phyloP scores from a whole-genome alignment of 345 rosid genomes.

The Adansonia digitata region DNA sequence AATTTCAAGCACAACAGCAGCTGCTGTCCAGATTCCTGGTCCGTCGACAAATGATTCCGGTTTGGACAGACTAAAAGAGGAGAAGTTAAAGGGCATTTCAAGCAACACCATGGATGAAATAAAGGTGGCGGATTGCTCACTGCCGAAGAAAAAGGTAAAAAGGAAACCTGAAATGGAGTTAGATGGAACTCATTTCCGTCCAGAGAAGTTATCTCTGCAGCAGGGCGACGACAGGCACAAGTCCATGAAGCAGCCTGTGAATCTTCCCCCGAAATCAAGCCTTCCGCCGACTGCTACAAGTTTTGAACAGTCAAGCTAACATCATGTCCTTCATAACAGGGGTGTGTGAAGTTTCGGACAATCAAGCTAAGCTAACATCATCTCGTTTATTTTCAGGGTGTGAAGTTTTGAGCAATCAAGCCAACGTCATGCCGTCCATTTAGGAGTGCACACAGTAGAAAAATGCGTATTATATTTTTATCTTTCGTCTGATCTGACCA shows the following conservation, averaged over 20 bases:
- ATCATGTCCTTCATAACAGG: too few species aligned
- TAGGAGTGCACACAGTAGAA: background rate
- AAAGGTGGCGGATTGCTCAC: slow-evolving; percentile 37
- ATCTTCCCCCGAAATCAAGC: slow-evolving; percentile 31
- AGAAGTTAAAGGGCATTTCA: slow-evolving; percentile 43
- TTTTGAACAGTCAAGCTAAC: slow-evolving; percentile 46
- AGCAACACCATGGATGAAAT: slow-evolving; percentile 39
- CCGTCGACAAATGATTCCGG: slow-evolving; percentile 32
- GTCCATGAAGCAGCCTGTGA: slow-evolving; percentile 29
- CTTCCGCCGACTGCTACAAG: slow-evolving; percentile 32
- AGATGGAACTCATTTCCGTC: slow-evolving; percentile 34
- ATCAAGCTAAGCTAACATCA: slow-evolving; percentile 31
- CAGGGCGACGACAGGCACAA: slow-evolving; percentile 31
- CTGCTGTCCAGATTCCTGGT: slow-evolving; percentile 29
- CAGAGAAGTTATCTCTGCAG: slow-evolving; percentile 30
- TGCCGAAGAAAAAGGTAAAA: slow-evolving; percentile 47
- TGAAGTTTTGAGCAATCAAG: slow-evolving; percentile 38
- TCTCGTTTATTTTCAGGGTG: background rate
- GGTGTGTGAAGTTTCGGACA: slow-evolving; percentile 40
- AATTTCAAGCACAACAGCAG: slow-evolving; percentile 27
- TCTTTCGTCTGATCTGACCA: background rate
- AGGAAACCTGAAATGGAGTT: slow-evolving; percentile 49
- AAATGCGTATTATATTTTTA: slow-evolving; percentile 5
- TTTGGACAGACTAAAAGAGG: slow-evolving; percentile 47
- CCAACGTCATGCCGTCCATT: slow-evolving; percentile 21